Percentiles rank a stretch among this genome's conserved stretches.
Conservation (phyloP, 31 red algal species). For the Endocladia muricata region DNA sequence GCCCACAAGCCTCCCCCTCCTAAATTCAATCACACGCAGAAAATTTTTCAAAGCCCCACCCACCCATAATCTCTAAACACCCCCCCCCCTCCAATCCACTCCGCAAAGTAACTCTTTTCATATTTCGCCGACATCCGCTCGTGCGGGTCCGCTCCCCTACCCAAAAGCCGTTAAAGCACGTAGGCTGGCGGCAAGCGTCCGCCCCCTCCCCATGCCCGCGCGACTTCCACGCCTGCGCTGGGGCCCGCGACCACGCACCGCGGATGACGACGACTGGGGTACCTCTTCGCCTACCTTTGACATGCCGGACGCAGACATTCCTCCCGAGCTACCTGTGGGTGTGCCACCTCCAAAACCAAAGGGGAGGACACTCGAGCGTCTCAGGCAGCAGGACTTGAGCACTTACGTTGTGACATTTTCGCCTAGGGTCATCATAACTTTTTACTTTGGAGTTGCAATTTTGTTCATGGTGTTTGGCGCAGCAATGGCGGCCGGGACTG, state of each 20-base stretch:
- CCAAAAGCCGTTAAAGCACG: no score
- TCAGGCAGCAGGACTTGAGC: constrained; percentile 38
- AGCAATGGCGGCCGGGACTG: constrained; percentile 48
- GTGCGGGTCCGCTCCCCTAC: no score
- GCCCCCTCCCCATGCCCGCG: background rate
- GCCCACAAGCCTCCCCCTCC: no score
- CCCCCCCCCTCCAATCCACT: no score
- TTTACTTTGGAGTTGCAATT: constrained; percentile 44
- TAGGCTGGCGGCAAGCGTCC: no score
- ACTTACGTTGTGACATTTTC: constrained; percentile 44
- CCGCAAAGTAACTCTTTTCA: no score
- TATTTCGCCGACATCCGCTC: no score
- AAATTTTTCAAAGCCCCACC: no score
- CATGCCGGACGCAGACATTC: constrained; percentile 9
- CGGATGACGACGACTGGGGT: constrained; percentile 55
- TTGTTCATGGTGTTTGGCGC: constrained; percentile 54
- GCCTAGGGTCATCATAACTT: constrained; percentile 47
- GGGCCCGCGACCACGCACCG: constrained; percentile 18
- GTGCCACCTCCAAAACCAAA: background rate
- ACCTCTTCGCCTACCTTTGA: constrained; percentile 25
- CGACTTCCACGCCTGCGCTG: constrained; percentile 25
- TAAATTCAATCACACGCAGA: no score
- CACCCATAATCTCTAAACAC: no score
- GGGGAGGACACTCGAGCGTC: background rate
- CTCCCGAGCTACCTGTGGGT: background rate